These are phyloP conservation scores for Aureobasidium sp. DNA, from an alignment of 2,329 filamentous ascomycete genomes.

Conservation along the genomic window DNA sequence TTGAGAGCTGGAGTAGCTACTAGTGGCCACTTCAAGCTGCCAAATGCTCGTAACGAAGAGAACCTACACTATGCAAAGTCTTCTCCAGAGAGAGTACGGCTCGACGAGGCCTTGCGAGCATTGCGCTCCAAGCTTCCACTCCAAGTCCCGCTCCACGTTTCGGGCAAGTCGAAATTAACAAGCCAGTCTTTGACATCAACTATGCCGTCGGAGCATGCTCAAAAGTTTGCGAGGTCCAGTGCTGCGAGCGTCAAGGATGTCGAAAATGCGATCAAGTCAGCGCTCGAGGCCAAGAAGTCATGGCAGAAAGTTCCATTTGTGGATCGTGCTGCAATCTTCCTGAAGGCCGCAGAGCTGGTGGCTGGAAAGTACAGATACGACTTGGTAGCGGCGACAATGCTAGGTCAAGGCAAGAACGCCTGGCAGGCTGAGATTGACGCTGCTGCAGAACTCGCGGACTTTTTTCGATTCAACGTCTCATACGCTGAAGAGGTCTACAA, in stretches of 20 bases:
- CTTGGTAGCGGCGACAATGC: slow-evolving; percentile 34
- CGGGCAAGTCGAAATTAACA: neutral
- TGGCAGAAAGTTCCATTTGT: slow-evolving; percentile 30
- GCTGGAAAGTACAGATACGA: slow-evolving; percentile 24
- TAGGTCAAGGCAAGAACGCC: slow-evolving; percentile 35
- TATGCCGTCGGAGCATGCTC: slow-evolving; percentile 2
- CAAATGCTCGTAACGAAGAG: slow-evolving; percentile 11
- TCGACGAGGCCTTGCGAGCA: neutral
- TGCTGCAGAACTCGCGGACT: slow-evolving; percentile 32
- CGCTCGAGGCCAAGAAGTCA: slow-evolving; percentile 27
- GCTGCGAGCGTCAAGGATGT: slow-evolving; percentile 15
- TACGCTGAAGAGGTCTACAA: slow-evolving; percentile 30
- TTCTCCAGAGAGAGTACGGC: neutral
- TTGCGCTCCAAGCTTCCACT: slow-evolving; percentile 1
- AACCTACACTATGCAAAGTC: slow-evolving; percentile 6
- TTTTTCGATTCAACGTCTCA: slow-evolving; percentile 29
- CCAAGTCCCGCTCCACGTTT: neutral
- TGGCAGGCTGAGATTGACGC: slow-evolving; percentile 35
- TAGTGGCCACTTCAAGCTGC: slow-evolving; percentile 9
- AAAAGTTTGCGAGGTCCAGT: neutral
- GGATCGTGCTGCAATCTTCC: slow-evolving; percentile 32
- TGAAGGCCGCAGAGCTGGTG: slow-evolving; percentile 28
- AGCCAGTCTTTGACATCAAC: neutral
- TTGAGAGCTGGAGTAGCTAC: slow-evolving; percentile 8
- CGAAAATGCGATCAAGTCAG: slow-evolving; percentile 24